These are phyloP conservation scores for Marasmius oreades DNA, from an alignment of 1,284 basidiomycete genomes.

Conservation along the genomic window DNA sequence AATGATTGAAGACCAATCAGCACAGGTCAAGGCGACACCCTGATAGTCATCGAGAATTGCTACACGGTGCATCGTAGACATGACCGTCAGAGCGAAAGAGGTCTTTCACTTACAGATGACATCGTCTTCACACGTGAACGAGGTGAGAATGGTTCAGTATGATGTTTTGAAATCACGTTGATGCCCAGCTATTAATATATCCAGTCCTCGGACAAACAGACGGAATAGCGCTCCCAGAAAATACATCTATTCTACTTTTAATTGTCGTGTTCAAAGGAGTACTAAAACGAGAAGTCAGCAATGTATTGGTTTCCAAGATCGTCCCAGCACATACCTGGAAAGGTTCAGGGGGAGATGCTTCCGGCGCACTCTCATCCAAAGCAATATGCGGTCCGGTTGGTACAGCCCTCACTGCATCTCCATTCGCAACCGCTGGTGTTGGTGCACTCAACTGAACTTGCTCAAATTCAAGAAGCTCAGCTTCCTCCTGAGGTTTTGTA, in stretches of 20 bases:
- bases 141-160: too few species aligned
- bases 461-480: conserved; percentile 74
- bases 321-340: conserved; percentile 64
- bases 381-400: conserved; percentile 50
- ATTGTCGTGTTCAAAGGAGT: conserved; percentile 62
- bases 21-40: conserved; percentile 42
- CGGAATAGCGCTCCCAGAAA: conserved; percentile 1
- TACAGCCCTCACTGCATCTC: conserved; percentile 19
- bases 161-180: neutral
- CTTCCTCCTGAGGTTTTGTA: conserved; percentile 58
- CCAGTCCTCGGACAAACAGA: too few species aligned
- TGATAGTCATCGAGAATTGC: conserved; percentile 69
- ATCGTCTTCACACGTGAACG: too few species aligned
- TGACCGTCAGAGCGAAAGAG: neutral
- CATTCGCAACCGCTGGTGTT: conserved; percentile 22
- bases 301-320: conserved; percentile 7
- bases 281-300: conserved; percentile 34
- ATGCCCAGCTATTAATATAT: too few species aligned
- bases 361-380: conserved; percentile 66
- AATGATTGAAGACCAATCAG: conserved; percentile 48
- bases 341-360: conserved; percentile 73
- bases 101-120: neutral
- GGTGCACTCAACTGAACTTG: conserved; percentile 36
- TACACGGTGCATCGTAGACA: conserved; percentile 26
- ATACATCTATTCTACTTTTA: conserved; percentile 26